Conservation (phyloP, 495 filamentous ascomycete genomes). For the Gamarada debralockiae region DNA sequence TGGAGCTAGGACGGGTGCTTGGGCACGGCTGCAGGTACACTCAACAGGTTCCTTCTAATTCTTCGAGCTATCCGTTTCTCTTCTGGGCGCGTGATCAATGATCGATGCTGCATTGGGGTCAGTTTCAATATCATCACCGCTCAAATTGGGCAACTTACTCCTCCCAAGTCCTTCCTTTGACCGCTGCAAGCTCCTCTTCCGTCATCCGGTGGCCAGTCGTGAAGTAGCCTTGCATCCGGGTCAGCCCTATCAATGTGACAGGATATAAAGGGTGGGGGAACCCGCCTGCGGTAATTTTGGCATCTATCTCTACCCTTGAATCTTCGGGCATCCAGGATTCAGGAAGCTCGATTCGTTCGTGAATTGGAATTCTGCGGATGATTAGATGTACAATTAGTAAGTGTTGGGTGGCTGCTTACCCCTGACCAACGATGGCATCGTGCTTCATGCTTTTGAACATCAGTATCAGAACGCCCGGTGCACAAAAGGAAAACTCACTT, state of each 20-base stretch:
- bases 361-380: slow-evolving; percentile 68
- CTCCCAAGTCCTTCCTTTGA: slow-evolving; percentile 91
- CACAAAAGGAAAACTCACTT: slow-evolving; percentile 54
- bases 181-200: slow-evolving; percentile 76
- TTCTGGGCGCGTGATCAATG: slow-evolving; percentile 31
- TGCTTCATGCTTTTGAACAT: slow-evolving; percentile 78
- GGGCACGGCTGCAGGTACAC: slow-evolving; percentile 23
- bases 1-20: slow-evolving; percentile 6
- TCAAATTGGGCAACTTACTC: slow-evolving; percentile 47
- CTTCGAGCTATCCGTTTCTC: background rate
- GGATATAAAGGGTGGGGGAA: slow-evolving; percentile 21
- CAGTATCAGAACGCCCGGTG: slow-evolving; percentile 6
- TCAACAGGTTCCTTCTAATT: slow-evolving; percentile 1
- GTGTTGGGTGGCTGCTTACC: slow-evolving; percentile 39
- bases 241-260: slow-evolving; percentile 27
- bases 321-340: slow-evolving; percentile 93
- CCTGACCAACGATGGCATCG: slow-evolving; percentile 94
- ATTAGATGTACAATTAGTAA: background rate
- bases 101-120: slow-evolving; percentile 39
- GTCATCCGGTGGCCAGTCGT: slow-evolving; percentile 92
- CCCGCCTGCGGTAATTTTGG: slow-evolving; percentile 97
- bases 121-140: slow-evolving; percentile 18
- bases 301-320: slow-evolving; percentile 95
- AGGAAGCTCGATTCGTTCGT: slow-evolving; percentile 89
- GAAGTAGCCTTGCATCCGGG: slow-evolving; percentile 51